phyloP scores from a whole-genome alignment of 495 filamentous ascomycete species.

The Hyaloscypha finlandica region DNA sequence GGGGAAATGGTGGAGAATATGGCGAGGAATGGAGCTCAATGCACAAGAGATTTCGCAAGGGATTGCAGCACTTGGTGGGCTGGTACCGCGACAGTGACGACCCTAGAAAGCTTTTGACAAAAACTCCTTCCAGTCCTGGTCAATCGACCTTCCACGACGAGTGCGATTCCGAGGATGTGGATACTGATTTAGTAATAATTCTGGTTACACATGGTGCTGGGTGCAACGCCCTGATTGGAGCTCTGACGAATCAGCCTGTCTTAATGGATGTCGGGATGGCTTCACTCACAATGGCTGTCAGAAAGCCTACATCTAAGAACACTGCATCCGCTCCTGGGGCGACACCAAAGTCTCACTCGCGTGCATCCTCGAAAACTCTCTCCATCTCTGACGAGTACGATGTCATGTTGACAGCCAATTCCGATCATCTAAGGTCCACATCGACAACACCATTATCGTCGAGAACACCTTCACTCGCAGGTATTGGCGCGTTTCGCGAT shows the following conservation, averaged over 20 bases:
- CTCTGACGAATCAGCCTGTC: slow-evolving; percentile 83
- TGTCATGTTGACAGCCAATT: slow-evolving; percentile 73
- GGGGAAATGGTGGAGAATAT: slow-evolving; percentile 85
- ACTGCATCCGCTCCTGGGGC: slow-evolving; percentile 31
- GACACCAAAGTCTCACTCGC: slow-evolving; percentile 32
- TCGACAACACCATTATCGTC: slow-evolving; percentile 33
- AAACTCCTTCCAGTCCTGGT: slow-evolving; percentile 31
- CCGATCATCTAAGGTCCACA: slow-evolving; percentile 71
- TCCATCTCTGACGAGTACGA: slow-evolving; percentile 66
- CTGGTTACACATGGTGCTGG: slow-evolving; percentile 97
- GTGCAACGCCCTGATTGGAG: slow-evolving; percentile 93
- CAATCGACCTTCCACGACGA: slow-evolving; percentile 5
- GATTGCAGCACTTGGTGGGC: slow-evolving; percentile 70
- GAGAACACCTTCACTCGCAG: slow-evolving; percentile 27
- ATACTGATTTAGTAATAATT: slow-evolving; percentile 77
- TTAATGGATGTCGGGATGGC: slow-evolving; percentile 87
- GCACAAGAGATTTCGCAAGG: slow-evolving; percentile 84
- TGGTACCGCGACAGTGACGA: slow-evolving; percentile 66
- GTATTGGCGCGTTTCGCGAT: slow-evolving; percentile 28
- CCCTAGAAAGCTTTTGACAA: slow-evolving; percentile 30
- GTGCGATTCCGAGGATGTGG: slow-evolving; percentile 38
- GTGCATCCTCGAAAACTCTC: slow-evolving; percentile 41
- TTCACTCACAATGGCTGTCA: slow-evolving; percentile 85
- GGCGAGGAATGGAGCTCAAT: slow-evolving; percentile 95
- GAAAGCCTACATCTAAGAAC: slow-evolving; percentile 48